These are phyloP conservation scores for Lactarius trivialis DNA, from an alignment of 768 basidiomycete species.

Conservation along the genomic window DNA sequence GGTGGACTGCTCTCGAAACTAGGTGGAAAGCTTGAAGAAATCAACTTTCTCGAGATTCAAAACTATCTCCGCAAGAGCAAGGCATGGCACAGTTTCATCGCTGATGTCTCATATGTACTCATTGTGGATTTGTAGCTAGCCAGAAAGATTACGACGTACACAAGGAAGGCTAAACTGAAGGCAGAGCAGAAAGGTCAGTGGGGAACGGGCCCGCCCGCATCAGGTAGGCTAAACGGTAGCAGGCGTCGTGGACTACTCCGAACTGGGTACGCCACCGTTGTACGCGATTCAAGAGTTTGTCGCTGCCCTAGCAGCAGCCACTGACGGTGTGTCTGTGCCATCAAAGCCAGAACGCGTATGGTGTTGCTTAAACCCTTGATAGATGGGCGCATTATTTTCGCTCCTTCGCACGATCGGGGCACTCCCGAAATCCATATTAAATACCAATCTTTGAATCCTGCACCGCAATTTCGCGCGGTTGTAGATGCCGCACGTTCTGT, in stretches of 20 bases:
- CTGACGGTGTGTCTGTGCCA: slow-evolving; percentile 46
- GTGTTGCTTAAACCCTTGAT: background rate
- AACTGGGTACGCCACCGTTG: slow-evolving; percentile 51
- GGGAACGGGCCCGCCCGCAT: background rate
- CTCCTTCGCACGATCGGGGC: slow-evolving; percentile 34
- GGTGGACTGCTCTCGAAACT: slow-evolving; percentile 57
- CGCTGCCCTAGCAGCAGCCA: slow-evolving; percentile 68
- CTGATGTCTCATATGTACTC: background rate
- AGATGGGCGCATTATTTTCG: slow-evolving; percentile 71
- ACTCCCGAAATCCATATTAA: slow-evolving; percentile 50
- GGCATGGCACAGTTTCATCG: slow-evolving; percentile 37
- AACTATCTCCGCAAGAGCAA: slow-evolving; percentile 78
- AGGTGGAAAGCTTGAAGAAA: slow-evolving; percentile 60
- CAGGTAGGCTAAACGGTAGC: background rate
- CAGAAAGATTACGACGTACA: slow-evolving; percentile 80
- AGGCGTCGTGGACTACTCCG: background rate
- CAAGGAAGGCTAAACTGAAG: slow-evolving; percentile 30
- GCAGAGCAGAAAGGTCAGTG: slow-evolving; percentile 26
- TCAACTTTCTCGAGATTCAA: slow-evolving; percentile 82
- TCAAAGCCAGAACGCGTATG: background rate
- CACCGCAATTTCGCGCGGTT: slow-evolving; percentile 79
- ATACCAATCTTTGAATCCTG: slow-evolving; percentile 90
- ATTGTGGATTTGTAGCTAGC: slow-evolving; percentile 41
- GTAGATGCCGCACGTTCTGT: slow-evolving; percentile 75
- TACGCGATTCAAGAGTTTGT: slow-evolving; percentile 76